Evolutionary conservation across 2,329 filamentous ascomycete species (phyloP), one percentile per base, ranked within the genome.

Genomic region (Coniosporium tulheliwenetii): DNA sequence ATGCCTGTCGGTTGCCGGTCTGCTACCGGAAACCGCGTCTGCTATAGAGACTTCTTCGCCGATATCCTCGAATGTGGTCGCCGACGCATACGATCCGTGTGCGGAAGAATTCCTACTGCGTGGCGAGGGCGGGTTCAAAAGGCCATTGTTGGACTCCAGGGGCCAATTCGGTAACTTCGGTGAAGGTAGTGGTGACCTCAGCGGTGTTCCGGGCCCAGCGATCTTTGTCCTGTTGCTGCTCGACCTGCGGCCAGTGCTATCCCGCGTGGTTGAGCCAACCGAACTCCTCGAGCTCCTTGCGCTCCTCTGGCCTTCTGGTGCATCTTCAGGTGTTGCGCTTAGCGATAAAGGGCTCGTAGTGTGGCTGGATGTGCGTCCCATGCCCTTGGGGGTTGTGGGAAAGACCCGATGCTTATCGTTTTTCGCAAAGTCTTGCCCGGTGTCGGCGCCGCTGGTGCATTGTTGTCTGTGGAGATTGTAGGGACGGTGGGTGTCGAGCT

Each of bases 81-180:
- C 84, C 40, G 81, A 93, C 9, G 85, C 87, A 55, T 93, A 93
- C 1, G 87, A 95, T 44, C 85, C 87, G 57, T 94, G 83, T 0
- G 86, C 84, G 19, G 89, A 95, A 19, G 89, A 94, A 55, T 81
- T 93, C 47, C 87, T 75, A 58, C 89, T 96, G 49, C 89, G 85
- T 1, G 86, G 77, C 4, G 87, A 94, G 3, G 81, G 77, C 13
- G 86, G 67, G 56, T 80, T 87, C 43, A 84, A 75, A 32, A 85
- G 67, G 16, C 80, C 81, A 83, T 52, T 78, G 79, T 50, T 81
- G 72, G 26, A 3, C 19, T 26, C 19, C 19, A 26, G 19, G 4
- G 19, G 19, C 19, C 19, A 26, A 26, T 26, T 7, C 19, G 19
- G 19, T 26, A 26, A 26, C 7, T 7, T 26, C 19, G 19, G 7